Base-by-base conservation (phyloP, 495 filamentous ascomycete genomes). In the Evernia prunastri region DNA sequence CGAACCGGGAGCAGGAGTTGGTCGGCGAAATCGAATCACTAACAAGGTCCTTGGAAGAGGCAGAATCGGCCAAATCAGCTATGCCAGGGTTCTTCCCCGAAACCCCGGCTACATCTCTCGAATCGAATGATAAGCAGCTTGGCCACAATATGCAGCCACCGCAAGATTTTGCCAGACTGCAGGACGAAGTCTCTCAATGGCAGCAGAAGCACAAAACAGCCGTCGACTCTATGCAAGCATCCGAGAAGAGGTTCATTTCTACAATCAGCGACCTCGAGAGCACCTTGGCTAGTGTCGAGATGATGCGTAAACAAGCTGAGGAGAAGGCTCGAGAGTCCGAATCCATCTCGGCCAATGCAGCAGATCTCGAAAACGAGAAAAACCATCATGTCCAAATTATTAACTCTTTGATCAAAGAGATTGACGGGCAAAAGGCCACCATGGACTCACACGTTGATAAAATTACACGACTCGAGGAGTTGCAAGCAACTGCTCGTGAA, bases 391-490 rank as follows among this genome's bases (percentile, higher is more conserved):
- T 87, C 61, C 81, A 65, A 36, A 66, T 63, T 43, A 80, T 96
- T 37, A 78, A 82, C 37, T 76, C 79, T 37, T 75, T 99, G 49
- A 88, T 89, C 65, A 79, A 77, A 61, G 85, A 92, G 68, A 87
- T 97, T 63, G 86, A 90, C 36, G 84, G 89, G 64, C 89, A 95
- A 74, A 92, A 89, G 76, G 72, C 80, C 20, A 84, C 87, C 33
- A 84, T 91, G 68, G 81, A 82, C 49, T 75, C 74, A 63, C 87
- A 89, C 67, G 73, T 84, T 39, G 74, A 79, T 40, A 86, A 83
- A 63, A 86, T 93, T 67, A 74, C 82, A 20, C 79, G 83, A 64
- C 76, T 91, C 20, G 89, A 93, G 72, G 75, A 83, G 57, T 79
- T 86, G 51, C 87, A 90, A 68, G 70, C 78, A 25, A 77, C 79